Base-by-base conservation (phyloP, 164 flowering plant genomes). In the Vitis vinifera region DNA sequence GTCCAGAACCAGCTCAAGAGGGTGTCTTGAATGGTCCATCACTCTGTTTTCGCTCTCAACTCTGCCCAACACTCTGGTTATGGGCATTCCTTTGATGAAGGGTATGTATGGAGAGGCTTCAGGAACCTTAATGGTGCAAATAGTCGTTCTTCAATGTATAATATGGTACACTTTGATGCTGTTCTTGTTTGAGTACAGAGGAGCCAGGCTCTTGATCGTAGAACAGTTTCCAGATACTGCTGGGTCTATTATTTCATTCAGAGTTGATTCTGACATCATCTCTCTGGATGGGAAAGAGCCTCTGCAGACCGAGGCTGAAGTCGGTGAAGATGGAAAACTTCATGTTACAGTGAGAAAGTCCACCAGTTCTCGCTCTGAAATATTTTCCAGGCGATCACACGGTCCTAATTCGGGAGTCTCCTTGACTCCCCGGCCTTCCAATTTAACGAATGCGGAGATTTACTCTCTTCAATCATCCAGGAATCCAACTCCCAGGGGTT, bases 151-250 rank as follows among this genome's bases (percentile, higher is more conserved):
- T 8, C 80, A 77, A 66, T 69, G 80, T 50, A 74, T 70, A 13
- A 70, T 74, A 19, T 74, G 77, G 63, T 77, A 73, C 77, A 77
- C 77, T 37, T 62, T 73, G 15, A 68, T 77, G 19, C 73, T 77
- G 51, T 77, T 77, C 66, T 58, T 77, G 50, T 77, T 77, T 69
- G 77, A 77, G 74, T 77, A 73, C 47, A 62, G 80, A 3, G 80
- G 75, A 19, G 80, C 80, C 8, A 70, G 63, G 70, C 55, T 74
- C 37, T 62, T 77, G 15, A 73, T 77, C 66, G 66, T 74, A 71
- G 80, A 77, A 61, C 77, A 77, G 69, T 77, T 77, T 51, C 80
- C 80, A 9, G 77, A 77, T 51, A 74, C 80, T 8, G 80, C 74
- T 9, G 80, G 68, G 30, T 77, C 80, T 12, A 77, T 77, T 30